phyloP scores from a whole-genome alignment of 805 yeast species.

The Barnettozyma pratensis region DNA sequence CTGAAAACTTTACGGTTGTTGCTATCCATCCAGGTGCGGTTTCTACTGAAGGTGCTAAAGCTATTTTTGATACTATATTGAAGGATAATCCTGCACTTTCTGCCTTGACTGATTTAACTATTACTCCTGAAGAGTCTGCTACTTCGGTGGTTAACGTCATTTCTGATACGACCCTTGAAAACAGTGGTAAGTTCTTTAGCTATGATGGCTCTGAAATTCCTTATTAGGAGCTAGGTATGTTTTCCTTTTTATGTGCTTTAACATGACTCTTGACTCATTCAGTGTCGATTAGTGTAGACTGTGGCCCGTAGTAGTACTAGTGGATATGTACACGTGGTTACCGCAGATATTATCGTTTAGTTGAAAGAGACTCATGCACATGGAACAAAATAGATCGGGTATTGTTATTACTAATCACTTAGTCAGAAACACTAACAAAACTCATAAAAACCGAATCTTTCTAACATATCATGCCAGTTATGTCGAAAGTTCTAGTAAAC shows the following conservation, averaged over 20 bases:
- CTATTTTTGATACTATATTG: background rate
- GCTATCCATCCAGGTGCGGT: slow-evolving; percentile 38
- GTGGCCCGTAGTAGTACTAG: too few relatives aligned
- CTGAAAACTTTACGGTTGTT: slow-evolving; percentile 26
- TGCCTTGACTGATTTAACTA: background rate
- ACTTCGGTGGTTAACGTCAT: slow-evolving; percentile 14
- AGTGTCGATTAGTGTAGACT: too few relatives aligned
- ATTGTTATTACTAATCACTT: too few relatives aligned
- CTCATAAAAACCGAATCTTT: too few relatives aligned
- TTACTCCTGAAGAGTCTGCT: slow-evolving; percentile 27
- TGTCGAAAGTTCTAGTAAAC: background rate
- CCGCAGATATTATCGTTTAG: too few relatives aligned
- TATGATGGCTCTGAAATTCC: slow-evolving; percentile 12
- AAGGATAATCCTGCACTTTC: background rate
- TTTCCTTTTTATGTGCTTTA: too few relatives aligned
- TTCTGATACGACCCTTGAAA: slow-evolving; percentile 19
- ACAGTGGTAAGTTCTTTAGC: slow-evolving; percentile 25
- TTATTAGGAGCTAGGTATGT: background rate
- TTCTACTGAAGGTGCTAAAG: slow-evolving; percentile 30
- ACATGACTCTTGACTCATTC: too few relatives aligned
- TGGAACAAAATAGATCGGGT: too few relatives aligned
- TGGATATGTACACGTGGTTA: too few relatives aligned
- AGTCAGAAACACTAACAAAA: too few relatives aligned
- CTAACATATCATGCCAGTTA: too few relatives aligned
- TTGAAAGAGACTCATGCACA: too few relatives aligned